Conservation (phyloP, 768 basidiomycete genomes). For the Leccinum sublutescens region DNA sequence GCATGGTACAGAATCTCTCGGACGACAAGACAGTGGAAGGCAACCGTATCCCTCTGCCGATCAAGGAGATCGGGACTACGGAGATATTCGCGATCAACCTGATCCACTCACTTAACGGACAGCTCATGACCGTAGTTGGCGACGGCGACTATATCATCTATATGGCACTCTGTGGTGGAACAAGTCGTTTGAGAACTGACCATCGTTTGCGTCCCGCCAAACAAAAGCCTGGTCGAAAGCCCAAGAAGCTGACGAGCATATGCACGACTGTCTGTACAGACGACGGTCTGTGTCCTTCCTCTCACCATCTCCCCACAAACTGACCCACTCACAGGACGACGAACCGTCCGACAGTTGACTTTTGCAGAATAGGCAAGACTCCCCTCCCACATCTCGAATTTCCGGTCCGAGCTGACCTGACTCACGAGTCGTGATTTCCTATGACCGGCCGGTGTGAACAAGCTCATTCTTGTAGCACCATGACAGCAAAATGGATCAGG, state of each 20-base stretch:
- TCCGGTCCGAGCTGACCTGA: constrained; percentile 8
- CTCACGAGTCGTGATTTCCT: background rate
- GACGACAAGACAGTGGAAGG: constrained; percentile 63
- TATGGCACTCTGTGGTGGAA: constrained; percentile 98
- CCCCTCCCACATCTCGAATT: constrained; percentile 1
- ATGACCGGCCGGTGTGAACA: no score
- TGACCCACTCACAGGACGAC: constrained; percentile 28
- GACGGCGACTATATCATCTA: constrained; percentile 99
- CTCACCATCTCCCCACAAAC: constrained; percentile 3
- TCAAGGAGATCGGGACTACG: constrained; percentile 91
- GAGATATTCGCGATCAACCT: constrained; percentile 88
- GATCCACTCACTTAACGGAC: constrained; percentile 91
- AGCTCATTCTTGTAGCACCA: no score
- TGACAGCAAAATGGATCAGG: no score
- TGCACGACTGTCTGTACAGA: constrained; percentile 35
- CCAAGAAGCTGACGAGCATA: constrained; percentile 60
- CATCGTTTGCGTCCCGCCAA: constrained; percentile 90
- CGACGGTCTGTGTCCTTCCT: constrained; percentile 45
- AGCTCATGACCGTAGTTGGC: constrained; percentile 95
- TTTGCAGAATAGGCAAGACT: constrained; percentile 68
- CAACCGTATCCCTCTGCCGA: constrained; percentile 42
- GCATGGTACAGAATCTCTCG: constrained; percentile 62
- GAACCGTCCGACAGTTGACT: constrained; percentile 61
- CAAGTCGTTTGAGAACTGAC: constrained; percentile 92
- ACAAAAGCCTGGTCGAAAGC: constrained; percentile 85